A percentile compares a stretch with the other conserved stretches of the same genome.
Evolutionary conservation across 2,329 filamentous ascomycete species (phyloP).

Genomic region (Meredithiella fracta): DNA sequence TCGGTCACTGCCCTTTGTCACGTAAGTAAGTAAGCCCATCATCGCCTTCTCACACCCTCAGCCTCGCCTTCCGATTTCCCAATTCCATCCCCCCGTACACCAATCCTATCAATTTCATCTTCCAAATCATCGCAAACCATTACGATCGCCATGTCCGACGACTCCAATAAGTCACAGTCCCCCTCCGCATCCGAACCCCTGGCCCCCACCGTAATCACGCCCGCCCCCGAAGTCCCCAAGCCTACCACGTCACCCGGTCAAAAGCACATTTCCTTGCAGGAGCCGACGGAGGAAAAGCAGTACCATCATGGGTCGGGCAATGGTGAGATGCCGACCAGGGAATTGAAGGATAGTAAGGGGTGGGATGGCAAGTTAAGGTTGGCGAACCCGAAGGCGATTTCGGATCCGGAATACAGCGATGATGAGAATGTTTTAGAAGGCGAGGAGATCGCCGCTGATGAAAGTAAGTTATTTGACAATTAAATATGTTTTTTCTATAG

Average conservation of each 20-base stretch:
- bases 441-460: conserved; percentile 65
- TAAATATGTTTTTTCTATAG: background rate
- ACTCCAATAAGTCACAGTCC: background rate
- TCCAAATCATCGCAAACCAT: too few relatives aligned
- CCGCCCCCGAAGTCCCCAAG: conserved; percentile 5
- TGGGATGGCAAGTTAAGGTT: conserved; percentile 76
- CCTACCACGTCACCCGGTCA: background rate
- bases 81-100: too few relatives aligned
- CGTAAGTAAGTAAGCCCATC: too few relatives aligned
- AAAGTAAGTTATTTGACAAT: conserved; percentile 39
- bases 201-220: background rate
- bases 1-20: too few relatives aligned
- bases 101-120: too few relatives aligned
- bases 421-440: conserved; percentile 50
- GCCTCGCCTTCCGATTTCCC: background rate
- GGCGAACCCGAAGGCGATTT: conserved; percentile 64
- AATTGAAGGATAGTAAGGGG: conserved; percentile 45
- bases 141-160: background rate
- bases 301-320: conserved; percentile 14
- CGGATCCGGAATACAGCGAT: conserved; percentile 72
- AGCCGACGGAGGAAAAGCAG: conserved; percentile 20
- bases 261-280: conserved; percentile 32
- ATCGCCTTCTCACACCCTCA: background rate
- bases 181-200: background rate
- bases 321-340: conserved; percentile 26